Conservation (phyloP, 2,329 filamentous ascomycete species). For the Fusarium neocosmosporiellum region DNA sequence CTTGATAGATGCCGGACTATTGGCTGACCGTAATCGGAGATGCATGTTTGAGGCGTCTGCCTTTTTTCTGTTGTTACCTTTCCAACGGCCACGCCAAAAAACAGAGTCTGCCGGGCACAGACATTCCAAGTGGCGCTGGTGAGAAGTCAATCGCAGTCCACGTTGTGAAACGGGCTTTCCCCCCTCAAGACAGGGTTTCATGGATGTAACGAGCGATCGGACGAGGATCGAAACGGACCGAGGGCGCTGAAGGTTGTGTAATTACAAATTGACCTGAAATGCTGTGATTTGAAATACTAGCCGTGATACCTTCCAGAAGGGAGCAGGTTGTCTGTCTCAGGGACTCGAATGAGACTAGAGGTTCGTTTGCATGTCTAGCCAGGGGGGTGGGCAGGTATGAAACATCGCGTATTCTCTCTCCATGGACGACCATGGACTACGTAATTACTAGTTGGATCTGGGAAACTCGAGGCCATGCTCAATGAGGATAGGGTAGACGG, state of each 20-base stretch:
- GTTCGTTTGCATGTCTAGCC: neutral
- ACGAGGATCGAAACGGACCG: slow-evolving; percentile 32
- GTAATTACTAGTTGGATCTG: neutral
- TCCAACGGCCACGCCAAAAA: neutral
- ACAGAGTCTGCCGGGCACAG: neutral
- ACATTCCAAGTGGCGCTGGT: neutral
- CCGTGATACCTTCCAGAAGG: slow-evolving; percentile 32
- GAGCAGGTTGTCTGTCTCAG: neutral
- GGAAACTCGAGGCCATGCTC: neutral
- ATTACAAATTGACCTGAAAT: slow-evolving; percentile 9
- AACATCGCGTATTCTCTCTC: neutral
- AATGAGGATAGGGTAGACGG: neutral
- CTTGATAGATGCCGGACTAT: neutral
- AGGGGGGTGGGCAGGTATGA: slow-evolving; percentile 3
- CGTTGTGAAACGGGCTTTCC: neutral
- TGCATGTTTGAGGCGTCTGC: neutral
- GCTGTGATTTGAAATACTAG: neutral
- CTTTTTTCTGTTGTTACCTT: neutral
- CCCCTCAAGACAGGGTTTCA: slow-evolving; percentile 20
- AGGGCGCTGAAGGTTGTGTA: slow-evolving; percentile 14
- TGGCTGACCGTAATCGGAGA: neutral
- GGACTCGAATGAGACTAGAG: slow-evolving; percentile 5
- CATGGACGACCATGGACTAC: neutral
- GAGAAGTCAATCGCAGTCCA: neutral
- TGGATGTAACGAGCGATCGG: slow-evolving; percentile 23